Conservation (phyloP, 768 basidiomycete species). For the Trametes cinnabarina region DNA sequence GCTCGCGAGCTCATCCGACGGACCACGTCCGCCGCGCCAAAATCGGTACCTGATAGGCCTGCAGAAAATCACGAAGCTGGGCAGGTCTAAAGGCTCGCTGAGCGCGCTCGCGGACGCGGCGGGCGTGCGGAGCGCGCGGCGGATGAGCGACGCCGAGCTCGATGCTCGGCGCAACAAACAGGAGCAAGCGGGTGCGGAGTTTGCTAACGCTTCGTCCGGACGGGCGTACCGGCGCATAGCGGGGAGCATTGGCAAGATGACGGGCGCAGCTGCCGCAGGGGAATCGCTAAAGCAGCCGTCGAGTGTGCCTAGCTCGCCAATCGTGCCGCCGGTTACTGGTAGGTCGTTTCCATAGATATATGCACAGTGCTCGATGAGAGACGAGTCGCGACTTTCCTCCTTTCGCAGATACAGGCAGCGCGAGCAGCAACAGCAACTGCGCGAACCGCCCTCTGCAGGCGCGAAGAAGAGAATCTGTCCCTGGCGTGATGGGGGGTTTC, state of each 20-base stretch:
- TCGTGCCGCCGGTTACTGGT: slow-evolving; percentile 6
- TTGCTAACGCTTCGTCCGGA: not conserved
- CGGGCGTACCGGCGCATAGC: slow-evolving; percentile 13
- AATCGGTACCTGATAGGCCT: slow-evolving; percentile 29
- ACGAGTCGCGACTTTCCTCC: not conserved
- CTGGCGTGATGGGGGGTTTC: not conserved
- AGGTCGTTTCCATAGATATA: slow-evolving; percentile 11
- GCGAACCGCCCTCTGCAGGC: not conserved
- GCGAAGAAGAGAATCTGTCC: not conserved
- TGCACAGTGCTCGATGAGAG: not conserved
- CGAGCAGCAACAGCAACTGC: not conserved
- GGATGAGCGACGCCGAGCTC: slow-evolving; percentile 21
- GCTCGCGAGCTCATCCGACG: slow-evolving; percentile 1
- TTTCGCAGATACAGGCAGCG: not conserved
- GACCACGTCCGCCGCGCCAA: slow-evolving; percentile 13
- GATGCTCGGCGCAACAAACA: slow-evolving; percentile 1
- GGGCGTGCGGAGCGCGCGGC: slow-evolving; percentile 11
- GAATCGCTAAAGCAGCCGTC: slow-evolving; percentile 11
- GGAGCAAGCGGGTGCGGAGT: not conserved
- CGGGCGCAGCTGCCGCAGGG: not conserved
- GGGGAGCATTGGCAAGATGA: not conserved
- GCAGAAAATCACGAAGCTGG: slow-evolving; percentile 36
- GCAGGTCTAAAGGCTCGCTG: slow-evolving; percentile 32
- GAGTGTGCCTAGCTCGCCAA: slow-evolving; percentile 23
- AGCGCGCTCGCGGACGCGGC: slow-evolving; percentile 27